Percentiles rank a stretch among this genome's conserved stretches.
These are phyloP conservation scores for Alternaria metachromatica DNA, from an alignment of 2,329 filamentous ascomycete genomes.

Conservation along the genomic window DNA sequence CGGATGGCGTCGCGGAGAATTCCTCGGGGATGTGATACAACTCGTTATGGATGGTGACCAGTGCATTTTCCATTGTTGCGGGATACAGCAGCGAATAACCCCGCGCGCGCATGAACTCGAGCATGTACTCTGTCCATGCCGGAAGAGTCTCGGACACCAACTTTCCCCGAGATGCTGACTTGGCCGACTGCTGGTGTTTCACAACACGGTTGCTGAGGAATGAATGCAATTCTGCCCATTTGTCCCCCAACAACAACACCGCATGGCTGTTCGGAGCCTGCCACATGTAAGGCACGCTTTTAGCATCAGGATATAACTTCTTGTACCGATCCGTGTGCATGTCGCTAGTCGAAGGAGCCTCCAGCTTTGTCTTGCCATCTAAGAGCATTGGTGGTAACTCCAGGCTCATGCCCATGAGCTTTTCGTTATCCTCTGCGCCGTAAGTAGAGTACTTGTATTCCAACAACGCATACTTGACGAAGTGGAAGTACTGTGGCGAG, in stretches of 20 bases:
- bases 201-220: constrained; percentile 72
- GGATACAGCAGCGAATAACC: constrained; percentile 86
- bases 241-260: constrained; percentile 80
- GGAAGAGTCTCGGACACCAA: constrained; percentile 72
- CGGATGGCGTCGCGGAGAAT: constrained; percentile 37
- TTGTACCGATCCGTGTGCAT: constrained; percentile 47
- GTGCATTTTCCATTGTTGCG: constrained; percentile 57
- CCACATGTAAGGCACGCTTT: constrained; percentile 74
- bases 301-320: constrained; percentile 31
- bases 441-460: constrained; percentile 75
- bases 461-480: constrained; percentile 78
- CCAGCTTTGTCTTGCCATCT: constrained; percentile 66
- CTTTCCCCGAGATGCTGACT: constrained; percentile 34
- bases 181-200: constrained; percentile 30
- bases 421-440: constrained; percentile 55
- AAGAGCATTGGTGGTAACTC: constrained; percentile 71
- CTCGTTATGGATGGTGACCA: constrained; percentile 81
- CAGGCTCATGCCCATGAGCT: constrained; percentile 80
- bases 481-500: constrained; percentile 83
- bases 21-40: constrained; percentile 76
- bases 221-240: constrained; percentile 84
- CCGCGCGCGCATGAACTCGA: constrained; percentile 76
- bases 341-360: constrained; percentile 50
- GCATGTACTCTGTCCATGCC: constrained; percentile 77
- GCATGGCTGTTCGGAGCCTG: constrained; percentile 85